Base-by-base conservation (phyloP, 108 stramenopile species). In the Fistulifera pelliculosa region DNA sequence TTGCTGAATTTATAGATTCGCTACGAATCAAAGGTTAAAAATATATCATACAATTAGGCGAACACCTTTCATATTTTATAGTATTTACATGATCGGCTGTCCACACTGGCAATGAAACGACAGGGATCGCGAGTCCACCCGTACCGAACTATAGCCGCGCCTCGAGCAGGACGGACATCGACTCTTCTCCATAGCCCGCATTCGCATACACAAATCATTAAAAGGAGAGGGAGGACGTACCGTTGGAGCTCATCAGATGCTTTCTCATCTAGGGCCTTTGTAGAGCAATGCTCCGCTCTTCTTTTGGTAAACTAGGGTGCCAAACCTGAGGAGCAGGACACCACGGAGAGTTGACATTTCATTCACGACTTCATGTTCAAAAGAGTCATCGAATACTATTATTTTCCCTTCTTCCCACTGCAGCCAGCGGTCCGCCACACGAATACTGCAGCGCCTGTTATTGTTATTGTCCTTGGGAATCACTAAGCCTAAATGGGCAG, bases 331-430 rank as follows among this genome's bases (percentile, higher is more conserved):
- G 38, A 91, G 56, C 25, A 91, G 59, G 12, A 87, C 82, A 3
- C 64, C 76, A 43, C 85, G 77, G 21, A 63, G 58, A 42, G 80
- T 54, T 44, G 57, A 53, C 1, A 77, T 72, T 56, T 80, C 71
- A 60, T 87, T 87, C 28, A 65, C 38, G 24, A 87, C 85, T 52
- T 87, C 85, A 62, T 91, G 89, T 52, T 91, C 83, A 62, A 69
- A 85, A 0, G 85, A 85, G 63, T 91, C 89, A 50, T 91, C 89
- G 75, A 91, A 87, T 1, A 91, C 56, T 19, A 91, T 21, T 13
- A 82, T 52, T 57, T 76, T 69, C n/a, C 89, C 89, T 11, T 57
- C 58, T 43, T 74, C 38, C 85, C 84, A 90, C 18, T 45, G 45
- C 47, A 71, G 38, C 89, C 84, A 90, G 13, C 68, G 26, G 43